Base-by-base conservation (phyloP, 805 yeast genomes). In the Saturnispora serradocipensis region DNA sequence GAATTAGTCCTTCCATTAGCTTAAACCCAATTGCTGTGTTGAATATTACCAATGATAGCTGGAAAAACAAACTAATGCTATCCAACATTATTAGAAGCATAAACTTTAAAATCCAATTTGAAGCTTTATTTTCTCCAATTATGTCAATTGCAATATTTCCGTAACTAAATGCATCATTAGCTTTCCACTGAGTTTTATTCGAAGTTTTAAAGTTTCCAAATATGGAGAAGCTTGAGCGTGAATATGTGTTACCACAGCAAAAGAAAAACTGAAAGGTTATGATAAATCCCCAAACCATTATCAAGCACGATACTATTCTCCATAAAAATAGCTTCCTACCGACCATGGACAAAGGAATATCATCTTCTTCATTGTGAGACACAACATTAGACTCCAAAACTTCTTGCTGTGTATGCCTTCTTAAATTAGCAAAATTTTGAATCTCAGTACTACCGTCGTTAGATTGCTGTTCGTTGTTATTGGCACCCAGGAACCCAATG, bases 111-210 rank as follows among this genome's bases (percentile, higher is more conserved):
- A 74, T 34, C 63, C 59, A 30, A 56, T 55, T 52, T 2, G 43
- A 24, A 48, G 61, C 65, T 43, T 54, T 51, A 10, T 52, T 27
- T 46, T 78, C 82, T 0, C 84, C 84, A 22, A 77, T 71, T 18
- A 76, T 56, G 54, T 75, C 77, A 25, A 77, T 47, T 3, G 71
- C 58, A 18, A 71, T 52, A n/a, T 67, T 59, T 1, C 79, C 78
- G 55, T 70, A 63, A 1, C 62, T 61, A 36, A 64, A 63, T 1
- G 63, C 62, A 4, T 55, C 38, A 32, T 48, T 53, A 6, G 45
- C 28, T 25, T 24, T 46, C 57, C 57, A 50, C 2, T 20, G 20
- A 38, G 42, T 22, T 20, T 24, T 35, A 30, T 30, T 22, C 43
- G 2, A 25, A n/a, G 30, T 34, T 50, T 28, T 20, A 7, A 35